These are phyloP conservation scores for Diplotaxis tenuifolia DNA, from an alignment of 345 rosid species.

Conservation along the genomic window DNA sequence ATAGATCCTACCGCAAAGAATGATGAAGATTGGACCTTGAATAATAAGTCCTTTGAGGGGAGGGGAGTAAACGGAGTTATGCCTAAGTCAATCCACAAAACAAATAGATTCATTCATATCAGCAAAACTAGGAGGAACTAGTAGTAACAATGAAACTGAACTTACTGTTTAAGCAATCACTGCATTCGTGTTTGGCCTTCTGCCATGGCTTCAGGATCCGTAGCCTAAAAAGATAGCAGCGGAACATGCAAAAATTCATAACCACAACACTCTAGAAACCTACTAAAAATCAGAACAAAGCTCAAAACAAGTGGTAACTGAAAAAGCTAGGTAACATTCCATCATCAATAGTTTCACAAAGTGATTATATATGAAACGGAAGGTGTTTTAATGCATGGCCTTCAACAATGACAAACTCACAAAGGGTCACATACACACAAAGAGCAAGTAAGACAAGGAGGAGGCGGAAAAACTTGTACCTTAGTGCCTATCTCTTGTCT, in stretches of 20 bases:
- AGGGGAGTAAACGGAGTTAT: slow-evolving; percentile 58
- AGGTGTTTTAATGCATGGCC: neutral
- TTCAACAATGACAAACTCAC: slow-evolving; percentile 2
- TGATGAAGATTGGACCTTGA: slow-evolving; percentile 68
- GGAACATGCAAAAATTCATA: too few relatives aligned
- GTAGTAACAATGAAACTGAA: neutral
- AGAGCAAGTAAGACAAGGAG: slow-evolving; percentile 11
- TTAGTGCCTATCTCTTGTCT: slow-evolving; percentile 36
- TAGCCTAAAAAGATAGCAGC: slow-evolving; percentile 32
- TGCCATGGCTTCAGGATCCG: slow-evolving; percentile 45
- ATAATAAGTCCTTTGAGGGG: slow-evolving; percentile 60
- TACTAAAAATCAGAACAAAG: neutral
- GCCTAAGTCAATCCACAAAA: slow-evolving; percentile 38
- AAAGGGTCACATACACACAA: neutral
- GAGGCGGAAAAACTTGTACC: too few relatives aligned
- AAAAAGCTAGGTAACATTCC: slow-evolving; percentile 4
- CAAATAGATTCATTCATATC: slow-evolving; percentile 7
- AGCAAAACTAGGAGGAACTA: neutral
- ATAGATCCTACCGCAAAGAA: slow-evolving; percentile 58
- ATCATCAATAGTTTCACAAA: slow-evolving; percentile 1
- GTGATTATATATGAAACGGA: neutral
- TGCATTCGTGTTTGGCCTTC: slow-evolving; percentile 43
- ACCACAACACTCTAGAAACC: slow-evolving; percentile 4
- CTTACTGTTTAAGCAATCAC: slow-evolving; percentile 47
- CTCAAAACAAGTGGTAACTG: neutral